phyloP scores from a whole-genome alignment of 306 rosid genomes.

The Crataegus laevigata region DNA sequence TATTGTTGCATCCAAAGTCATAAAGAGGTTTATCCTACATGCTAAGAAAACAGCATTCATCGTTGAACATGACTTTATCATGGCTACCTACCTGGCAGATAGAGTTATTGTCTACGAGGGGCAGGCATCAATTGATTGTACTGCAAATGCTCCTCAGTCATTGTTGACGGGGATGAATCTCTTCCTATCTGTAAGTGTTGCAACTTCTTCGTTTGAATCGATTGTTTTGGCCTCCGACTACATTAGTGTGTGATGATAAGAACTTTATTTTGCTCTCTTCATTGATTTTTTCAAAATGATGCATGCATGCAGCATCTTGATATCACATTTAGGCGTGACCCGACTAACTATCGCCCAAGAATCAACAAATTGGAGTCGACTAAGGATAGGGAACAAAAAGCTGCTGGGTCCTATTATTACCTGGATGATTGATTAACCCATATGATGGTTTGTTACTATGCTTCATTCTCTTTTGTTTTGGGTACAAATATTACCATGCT shows the following conservation, averaged over 20 bases:
- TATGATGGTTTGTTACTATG: background rate
- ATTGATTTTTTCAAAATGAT: background rate
- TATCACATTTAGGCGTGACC: conserved; percentile 94
- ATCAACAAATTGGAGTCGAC: conserved; percentile 86
- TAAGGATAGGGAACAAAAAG: conserved; percentile 85
- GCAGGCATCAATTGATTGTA: conserved; percentile 74
- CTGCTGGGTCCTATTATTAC: conserved; percentile 90
- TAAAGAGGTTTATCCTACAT: conserved; percentile 93
- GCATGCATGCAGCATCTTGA: conserved; percentile 63
- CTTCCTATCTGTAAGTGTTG: conserved; percentile 80
- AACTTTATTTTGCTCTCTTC: background rate
- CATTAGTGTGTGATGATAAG: background rate
- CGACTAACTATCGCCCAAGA: conserved; percentile 87
- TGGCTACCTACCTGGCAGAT: conserved; percentile 98
- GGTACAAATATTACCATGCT: background rate
- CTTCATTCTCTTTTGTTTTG: background rate
- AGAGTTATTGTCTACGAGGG: conserved; percentile 96
- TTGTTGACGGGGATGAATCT: conserved; percentile 94
- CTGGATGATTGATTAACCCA: conserved; percentile 57
- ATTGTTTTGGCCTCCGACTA: background rate
- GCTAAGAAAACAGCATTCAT: conserved; percentile 97
- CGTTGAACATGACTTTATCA: conserved; percentile 94
- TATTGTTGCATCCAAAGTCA: conserved; percentile 91
- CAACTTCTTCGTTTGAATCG: background rate
- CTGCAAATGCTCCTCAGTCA: conserved; percentile 85